phyloP scores from a whole-genome alignment of 139 green algal genomes.

The Auxenochlorella pyrenoidosa region DNA sequence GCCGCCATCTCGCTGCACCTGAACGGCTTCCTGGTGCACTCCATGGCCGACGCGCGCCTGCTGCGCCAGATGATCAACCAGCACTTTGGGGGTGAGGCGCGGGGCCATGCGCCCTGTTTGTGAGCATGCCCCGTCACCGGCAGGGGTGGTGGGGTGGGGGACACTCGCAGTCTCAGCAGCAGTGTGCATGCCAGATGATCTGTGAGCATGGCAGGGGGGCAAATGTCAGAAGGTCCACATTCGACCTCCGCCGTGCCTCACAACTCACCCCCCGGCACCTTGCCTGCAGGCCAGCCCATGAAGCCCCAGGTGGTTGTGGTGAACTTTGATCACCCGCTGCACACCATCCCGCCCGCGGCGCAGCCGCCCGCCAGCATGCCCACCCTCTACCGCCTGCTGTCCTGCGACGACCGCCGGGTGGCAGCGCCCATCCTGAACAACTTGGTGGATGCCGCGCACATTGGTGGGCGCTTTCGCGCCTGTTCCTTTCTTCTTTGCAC shows the following conservation, averaged over 20 bases:
- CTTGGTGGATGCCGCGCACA: constrained; percentile 47
- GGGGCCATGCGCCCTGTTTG: no score
- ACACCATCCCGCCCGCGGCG: constrained; percentile 41
- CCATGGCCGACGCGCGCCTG: constrained; percentile 35
- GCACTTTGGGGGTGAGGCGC: neutral
- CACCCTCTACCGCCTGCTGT: constrained; percentile 45
- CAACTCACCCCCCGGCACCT: neutral
- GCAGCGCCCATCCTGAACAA: constrained; percentile 47
- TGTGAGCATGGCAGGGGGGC: no score
- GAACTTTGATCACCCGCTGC: constrained; percentile 42
- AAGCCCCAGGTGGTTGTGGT: constrained; percentile 33
- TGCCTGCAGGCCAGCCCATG: neutral
- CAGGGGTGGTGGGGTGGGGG: no score
- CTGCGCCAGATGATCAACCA: constrained; percentile 33
- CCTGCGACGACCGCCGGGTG: constrained; percentile 11
- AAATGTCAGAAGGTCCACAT: no score
- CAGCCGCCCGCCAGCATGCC: constrained; percentile 21
- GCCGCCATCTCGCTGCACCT: constrained; percentile 18
- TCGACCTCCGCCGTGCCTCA: no score
- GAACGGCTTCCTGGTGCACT: constrained; percentile 47
- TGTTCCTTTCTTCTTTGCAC: neutral
- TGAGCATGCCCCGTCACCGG: no score
- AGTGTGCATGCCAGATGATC: no score
- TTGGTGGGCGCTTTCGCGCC: neutral
- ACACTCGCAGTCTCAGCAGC: no score